phyloP scores from a whole-genome alignment of 1,284 basidiomycete species.

The Leccinum pachyderme region DNA sequence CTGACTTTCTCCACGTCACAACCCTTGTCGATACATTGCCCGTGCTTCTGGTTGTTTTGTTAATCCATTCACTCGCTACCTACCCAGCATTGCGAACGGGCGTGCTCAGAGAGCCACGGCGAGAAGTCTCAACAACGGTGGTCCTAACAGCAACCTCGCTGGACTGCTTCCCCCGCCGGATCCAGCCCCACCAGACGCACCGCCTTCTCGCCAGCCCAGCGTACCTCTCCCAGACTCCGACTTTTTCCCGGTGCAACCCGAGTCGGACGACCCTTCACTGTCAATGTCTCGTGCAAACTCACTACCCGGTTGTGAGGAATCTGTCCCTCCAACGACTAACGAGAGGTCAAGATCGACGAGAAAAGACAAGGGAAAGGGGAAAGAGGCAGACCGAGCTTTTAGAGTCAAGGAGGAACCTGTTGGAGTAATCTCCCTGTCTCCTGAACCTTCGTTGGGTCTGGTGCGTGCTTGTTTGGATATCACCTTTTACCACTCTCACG shows the following conservation, averaged over 20 bases:
- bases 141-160: slow-evolving; percentile 21
- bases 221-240: slow-evolving; percentile 39
- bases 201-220: slow-evolving; percentile 38
- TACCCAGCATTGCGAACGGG: slow-evolving; percentile 50
- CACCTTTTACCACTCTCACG: slow-evolving; percentile 15
- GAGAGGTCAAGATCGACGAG: slow-evolving; percentile 37
- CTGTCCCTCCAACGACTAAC: slow-evolving; percentile 25
- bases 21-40: slow-evolving; percentile 25
- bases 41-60: slow-evolving; percentile 13
- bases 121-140: slow-evolving; percentile 56
- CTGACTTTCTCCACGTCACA: slow-evolving; percentile 18
- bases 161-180: slow-evolving; percentile 39
- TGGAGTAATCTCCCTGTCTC: slow-evolving; percentile 45
- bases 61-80: slow-evolving; percentile 8
- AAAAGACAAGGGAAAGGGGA: slow-evolving; percentile 63
- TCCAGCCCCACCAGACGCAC: slow-evolving; percentile 33
- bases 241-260: slow-evolving; percentile 43
- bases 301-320: slow-evolving; percentile 47
- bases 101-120: slow-evolving; percentile 75
- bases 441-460: slow-evolving; percentile 43
- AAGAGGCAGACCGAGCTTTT: slow-evolving; percentile 52
- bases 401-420: slow-evolving; percentile 73
- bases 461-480: slow-evolving; percentile 36
- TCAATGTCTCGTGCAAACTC: slow-evolving; percentile 62
- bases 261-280: slow-evolving; percentile 47